These are phyloP conservation scores for Onygena corvina DNA, from an alignment of 2,329 filamentous ascomycete species.

Conservation along the genomic window DNA sequence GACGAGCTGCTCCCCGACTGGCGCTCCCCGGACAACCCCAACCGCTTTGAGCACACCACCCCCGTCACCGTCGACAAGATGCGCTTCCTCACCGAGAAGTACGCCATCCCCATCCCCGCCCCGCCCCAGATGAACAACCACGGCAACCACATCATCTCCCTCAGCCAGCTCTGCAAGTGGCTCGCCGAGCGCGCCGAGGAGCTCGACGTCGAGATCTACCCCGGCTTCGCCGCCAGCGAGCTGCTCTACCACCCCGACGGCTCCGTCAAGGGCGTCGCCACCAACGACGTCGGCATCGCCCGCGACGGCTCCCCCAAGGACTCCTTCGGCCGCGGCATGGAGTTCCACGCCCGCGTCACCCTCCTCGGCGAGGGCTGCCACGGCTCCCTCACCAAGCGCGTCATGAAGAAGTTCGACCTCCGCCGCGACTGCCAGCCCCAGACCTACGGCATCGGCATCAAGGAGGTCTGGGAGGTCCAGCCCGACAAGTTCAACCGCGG, in stretches of 20 bases:
- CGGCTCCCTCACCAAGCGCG: slow-evolving; percentile 86
- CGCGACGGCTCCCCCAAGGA: slow-evolving; percentile 77
- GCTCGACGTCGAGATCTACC: slow-evolving; percentile 87
- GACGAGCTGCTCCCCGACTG: slow-evolving; percentile 89
- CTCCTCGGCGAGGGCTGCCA: slow-evolving; percentile 92
- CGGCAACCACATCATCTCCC: slow-evolving; percentile 91
- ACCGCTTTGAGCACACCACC: slow-evolving; percentile 76
- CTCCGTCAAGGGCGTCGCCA: slow-evolving; percentile 84
- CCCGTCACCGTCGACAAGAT: slow-evolving; percentile 75
- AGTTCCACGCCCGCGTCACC: slow-evolving; percentile 86
- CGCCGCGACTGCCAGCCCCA: slow-evolving; percentile 81
- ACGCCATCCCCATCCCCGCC: slow-evolving; percentile 65
- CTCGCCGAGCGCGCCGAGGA: slow-evolving; percentile 93
- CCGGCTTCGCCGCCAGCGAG: slow-evolving; percentile 89
- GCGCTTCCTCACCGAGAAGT: slow-evolving; percentile 80
- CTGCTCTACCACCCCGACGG: slow-evolving; percentile 78
- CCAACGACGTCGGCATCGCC: slow-evolving; percentile 80
- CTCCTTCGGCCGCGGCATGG: slow-evolving; percentile 91
- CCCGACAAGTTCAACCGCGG: slow-evolving; percentile 86
- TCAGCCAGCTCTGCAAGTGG: slow-evolving; percentile 95
- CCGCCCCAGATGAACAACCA: slow-evolving; percentile 98
- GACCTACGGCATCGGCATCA: slow-evolving; percentile 87
- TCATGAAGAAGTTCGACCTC: slow-evolving; percentile 87
- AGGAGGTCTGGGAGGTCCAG: slow-evolving; percentile 94
- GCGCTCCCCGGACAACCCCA: slow-evolving; percentile 77